Percentiles rank a stretch among this genome's conserved stretches.
Conservation (phyloP, 352 stramenopile species). For the Phytophthora europaea region DNA sequence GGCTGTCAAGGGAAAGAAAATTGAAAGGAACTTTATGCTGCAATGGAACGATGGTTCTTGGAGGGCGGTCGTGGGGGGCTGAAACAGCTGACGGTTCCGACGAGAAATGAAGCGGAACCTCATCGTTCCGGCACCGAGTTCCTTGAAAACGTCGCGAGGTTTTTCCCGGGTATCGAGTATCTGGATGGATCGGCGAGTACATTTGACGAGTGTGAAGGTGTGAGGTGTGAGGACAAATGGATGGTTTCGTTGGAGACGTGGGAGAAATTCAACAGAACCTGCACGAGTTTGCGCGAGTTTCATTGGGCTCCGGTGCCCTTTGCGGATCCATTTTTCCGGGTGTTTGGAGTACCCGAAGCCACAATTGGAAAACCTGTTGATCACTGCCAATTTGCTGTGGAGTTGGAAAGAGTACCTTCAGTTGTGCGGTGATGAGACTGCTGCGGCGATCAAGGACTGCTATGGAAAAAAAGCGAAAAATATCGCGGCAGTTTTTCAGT, state of each 20-base stretch:
- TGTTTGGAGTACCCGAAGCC: constrained; percentile 43
- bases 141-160: constrained; percentile 34
- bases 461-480: constrained; percentile 32
- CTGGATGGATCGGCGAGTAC: constrained; percentile 31
- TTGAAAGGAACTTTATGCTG: constrained; percentile 26
- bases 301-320: constrained; percentile 41
- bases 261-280: constrained; percentile 36
- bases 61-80: constrained; percentile 28
- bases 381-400: constrained; percentile 48
- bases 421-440: constrained; percentile 6
- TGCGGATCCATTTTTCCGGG: constrained; percentile 41
- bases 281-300: constrained; percentile 34
- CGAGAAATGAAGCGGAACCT: constrained; percentile 13
- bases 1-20: not conserved
- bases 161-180: constrained; percentile 34
- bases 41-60: constrained; percentile 20
- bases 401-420: constrained; percentile 41
- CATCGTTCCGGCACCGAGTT: constrained; percentile 24
- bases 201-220: constrained; percentile 23
- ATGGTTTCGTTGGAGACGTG: constrained; percentile 31
- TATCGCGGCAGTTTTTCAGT: constrained; percentile 14
- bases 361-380: constrained; percentile 23
- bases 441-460: not conserved
- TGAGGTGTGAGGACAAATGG: constrained; percentile 40
- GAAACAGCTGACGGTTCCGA: constrained; percentile 37